phyloP scores from a whole-genome alignment of 768 basidiomycete genomes.

The Pulveroboletus frians region DNA sequence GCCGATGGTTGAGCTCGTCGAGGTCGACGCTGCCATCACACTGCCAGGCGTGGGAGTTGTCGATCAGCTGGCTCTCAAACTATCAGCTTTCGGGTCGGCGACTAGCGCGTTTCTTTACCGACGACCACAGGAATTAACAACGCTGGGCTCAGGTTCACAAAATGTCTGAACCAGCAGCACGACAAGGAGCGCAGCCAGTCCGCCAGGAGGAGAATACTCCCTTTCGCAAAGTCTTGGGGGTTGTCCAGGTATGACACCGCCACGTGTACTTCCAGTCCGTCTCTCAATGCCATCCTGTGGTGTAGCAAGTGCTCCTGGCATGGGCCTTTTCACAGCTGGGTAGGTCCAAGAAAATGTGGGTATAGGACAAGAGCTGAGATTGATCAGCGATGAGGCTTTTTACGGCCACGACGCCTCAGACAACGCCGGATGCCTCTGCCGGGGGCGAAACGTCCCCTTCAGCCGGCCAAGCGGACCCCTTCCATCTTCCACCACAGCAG shows the following conservation, averaged over 20 bases:
- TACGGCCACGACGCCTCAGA: constrained; percentile 30
- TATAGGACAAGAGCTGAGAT: neutral
- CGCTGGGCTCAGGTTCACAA: constrained; percentile 3
- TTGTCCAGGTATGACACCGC: constrained; percentile 39
- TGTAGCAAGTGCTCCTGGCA: constrained; percentile 63
- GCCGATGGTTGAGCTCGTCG: constrained; percentile 28
- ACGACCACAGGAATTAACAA: neutral
- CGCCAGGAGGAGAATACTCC: constrained; percentile 33
- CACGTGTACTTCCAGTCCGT: constrained; percentile 1
- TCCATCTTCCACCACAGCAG: constrained; percentile 49
- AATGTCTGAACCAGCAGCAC: constrained; percentile 24
- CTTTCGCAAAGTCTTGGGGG: constrained; percentile 32
- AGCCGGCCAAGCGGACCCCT: constrained; percentile 39
- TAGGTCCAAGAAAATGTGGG: constrained; percentile 26
- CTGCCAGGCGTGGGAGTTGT: constrained; percentile 21
- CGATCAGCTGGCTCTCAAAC: neutral
- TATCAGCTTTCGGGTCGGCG: too few relatives aligned
- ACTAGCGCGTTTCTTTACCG: neutral
- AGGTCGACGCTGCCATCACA: constrained; percentile 5
- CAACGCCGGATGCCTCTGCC: constrained; percentile 28
- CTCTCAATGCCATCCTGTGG: constrained; percentile 4
- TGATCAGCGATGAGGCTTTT: constrained; percentile 43
- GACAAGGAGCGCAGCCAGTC: constrained; percentile 17
- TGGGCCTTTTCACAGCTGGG: constrained; percentile 66
- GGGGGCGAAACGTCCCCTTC: constrained; percentile 10